Evolutionary conservation across 2,329 filamentous ascomycete genomes (phyloP), one percentile per base, ranked within the genome.

Genomic region (Cladophialophora chaetospira): DNA sequence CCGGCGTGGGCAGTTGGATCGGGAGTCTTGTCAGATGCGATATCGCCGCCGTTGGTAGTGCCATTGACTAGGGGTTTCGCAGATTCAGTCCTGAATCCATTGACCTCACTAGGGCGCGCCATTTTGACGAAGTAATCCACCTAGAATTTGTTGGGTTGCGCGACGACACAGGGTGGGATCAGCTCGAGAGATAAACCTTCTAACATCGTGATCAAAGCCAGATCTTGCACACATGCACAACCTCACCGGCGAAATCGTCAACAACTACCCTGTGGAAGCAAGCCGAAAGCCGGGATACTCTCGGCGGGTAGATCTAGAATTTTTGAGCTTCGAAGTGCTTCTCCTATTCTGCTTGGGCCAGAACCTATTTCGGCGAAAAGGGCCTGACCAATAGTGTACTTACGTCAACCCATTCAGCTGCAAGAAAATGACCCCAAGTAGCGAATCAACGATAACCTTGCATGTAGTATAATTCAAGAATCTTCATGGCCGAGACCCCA

Each of bases 1-100:
- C 54, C 47, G 19, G 38, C 54, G 40, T 57, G 54, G 11, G 54
- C 54, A 40, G 15, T 46, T 26, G 26, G 53, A 8, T 56, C 53
- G 40, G 53, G 53, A 25, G 33, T 28, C 5, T 9, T 35, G 25
- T 56, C 46, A 28, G 53, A 10, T 31, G 33, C n/a, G 47, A 51
- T 36, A 40, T 43, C 47, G 19, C 35, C 26, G 45, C 17, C 46
- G 10, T 56, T 56, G 53, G 8, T 48, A 33, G 44, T 29, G 44
- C 53, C 44, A 49, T 55, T 35, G 44, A 33, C 42, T 6, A 33
- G 31, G 35, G 25, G 23, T 43, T 55, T 49, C 31, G 21, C 38
- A 1, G 53, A 23, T 17, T 31, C 13, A 10, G 43, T 50, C 11
- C 38, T 11, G 28, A 36, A 8, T 19, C 26, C 40, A 25, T 56